Evolutionary conservation across 2,329 filamentous ascomycete genomes (phyloP), one percentile per base, ranked within the genome.

Genomic region (Fusarium sulawesiense): DNA sequence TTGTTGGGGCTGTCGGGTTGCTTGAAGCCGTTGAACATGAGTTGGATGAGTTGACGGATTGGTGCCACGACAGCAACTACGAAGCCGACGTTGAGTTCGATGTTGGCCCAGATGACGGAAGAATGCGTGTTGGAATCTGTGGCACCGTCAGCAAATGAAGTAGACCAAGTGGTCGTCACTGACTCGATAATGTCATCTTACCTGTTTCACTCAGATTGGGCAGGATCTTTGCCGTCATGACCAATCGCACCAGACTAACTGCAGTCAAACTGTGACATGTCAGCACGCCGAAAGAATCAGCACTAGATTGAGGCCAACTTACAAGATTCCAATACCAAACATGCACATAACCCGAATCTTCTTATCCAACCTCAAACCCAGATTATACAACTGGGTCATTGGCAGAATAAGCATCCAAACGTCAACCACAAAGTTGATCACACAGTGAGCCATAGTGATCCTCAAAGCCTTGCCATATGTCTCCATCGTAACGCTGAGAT

Each of bases 401-500:
- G 65, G 65, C 1, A 68, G 20, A 2, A 68, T 27, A 3, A 68
- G 64, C 65, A 68, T 68, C 65, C 65, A 68, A 0, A 48, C 11
- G 1, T 68, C 65, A 5, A 68, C 13, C 1, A 14, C 40, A n/a
- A 68, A 11, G 3, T 60, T 68, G 1, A 68, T 23, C 0, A n/a
- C 13, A 4, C 47, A 53, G 1, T 64, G 53, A 2, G 25, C 21
- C 11, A 68, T 2, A 0, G 14, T 14, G 5, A 68, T 14, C 6
- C 16, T 59, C 12, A 51, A 0, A 4, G 6, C 2, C 0, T n/a
- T 13, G 0, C 13, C 11, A 13, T 34, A 62, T 1, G 16, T 46
- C 0, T 10, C 12, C 21, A 53, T 16, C 7, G 16, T 34, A 2
- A 4, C 2, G 10, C 13, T 4, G 2, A 40, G 4, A 8, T 44